These are phyloP conservation scores for Coniochaeta sp. DNA, from an alignment of 2,329 filamentous ascomycete genomes.

Conservation along the genomic window DNA sequence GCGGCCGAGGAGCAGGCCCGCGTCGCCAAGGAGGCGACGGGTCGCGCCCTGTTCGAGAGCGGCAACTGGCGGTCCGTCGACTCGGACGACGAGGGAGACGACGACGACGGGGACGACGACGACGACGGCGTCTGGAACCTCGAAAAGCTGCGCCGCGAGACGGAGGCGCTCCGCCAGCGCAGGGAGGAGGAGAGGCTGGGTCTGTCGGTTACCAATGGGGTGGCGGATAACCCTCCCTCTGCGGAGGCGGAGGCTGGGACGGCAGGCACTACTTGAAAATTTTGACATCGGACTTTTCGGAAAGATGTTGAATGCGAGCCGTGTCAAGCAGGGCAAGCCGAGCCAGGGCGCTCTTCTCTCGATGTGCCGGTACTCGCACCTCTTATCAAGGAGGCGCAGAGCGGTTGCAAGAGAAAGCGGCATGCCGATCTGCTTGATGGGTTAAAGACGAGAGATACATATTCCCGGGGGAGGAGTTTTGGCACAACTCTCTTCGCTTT, in stretches of 20 bases:
- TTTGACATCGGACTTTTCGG: background rate
- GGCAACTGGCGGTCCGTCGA: slow-evolving; percentile 76
- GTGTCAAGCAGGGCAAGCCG: background rate
- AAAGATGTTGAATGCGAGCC: background rate
- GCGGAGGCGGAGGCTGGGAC: background rate
- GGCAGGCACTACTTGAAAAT: background rate
- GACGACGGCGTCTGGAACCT: slow-evolving; percentile 64
- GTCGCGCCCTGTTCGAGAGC: slow-evolving; percentile 90
- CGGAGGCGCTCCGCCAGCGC: slow-evolving; percentile 63
- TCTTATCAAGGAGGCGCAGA: background rate
- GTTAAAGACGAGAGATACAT: background rate
- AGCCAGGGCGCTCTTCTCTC: too few relatives aligned
- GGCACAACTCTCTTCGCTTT: background rate
- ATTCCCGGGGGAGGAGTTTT: background rate
- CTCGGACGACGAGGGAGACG: slow-evolving; percentile 54
- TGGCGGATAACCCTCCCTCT: background rate
- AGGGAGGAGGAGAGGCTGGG: slow-evolving; percentile 66
- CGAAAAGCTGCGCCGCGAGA: slow-evolving; percentile 76
- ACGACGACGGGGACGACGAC: slow-evolving; percentile 55
- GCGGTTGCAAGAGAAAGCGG: background rate
- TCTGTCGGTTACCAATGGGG: background rate
- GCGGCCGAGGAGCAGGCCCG: slow-evolving; percentile 80
- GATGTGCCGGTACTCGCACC: background rate
- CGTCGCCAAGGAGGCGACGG: slow-evolving; percentile 90
- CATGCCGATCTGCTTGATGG: background rate